Evolutionary conservation across 2,329 filamentous ascomycete genomes (phyloP).

Genomic region (Capronia coronata): DNA sequence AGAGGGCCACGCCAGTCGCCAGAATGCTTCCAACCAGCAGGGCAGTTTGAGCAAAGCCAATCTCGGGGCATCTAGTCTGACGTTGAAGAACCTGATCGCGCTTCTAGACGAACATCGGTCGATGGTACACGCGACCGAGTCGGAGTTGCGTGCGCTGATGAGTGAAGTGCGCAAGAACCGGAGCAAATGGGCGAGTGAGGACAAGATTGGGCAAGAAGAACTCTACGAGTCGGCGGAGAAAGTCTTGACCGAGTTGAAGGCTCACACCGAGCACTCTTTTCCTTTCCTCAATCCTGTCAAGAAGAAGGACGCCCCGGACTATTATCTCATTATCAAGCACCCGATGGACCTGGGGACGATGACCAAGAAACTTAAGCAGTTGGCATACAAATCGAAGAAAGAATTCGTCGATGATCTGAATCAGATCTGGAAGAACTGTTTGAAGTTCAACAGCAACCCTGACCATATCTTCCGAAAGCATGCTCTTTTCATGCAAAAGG

Average conservation of each 20-base stretch:
- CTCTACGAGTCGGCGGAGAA: slow-evolving; percentile 95
- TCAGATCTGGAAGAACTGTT: slow-evolving; percentile 93
- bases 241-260: slow-evolving; percentile 92
- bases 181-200: slow-evolving; percentile 98
- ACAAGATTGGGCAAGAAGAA: slow-evolving; percentile 95
- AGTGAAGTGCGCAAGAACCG: slow-evolving; percentile 96
- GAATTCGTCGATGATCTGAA: slow-evolving; percentile 93
- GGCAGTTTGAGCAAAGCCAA: slow-evolving; percentile 90
- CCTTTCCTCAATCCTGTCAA: slow-evolving; percentile 91
- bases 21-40: slow-evolving; percentile 60
- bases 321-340: slow-evolving; percentile 71
- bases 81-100: slow-evolving; percentile 92
- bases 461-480: slow-evolving; percentile 83
- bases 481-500: slow-evolving; percentile 92
- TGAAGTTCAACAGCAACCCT: slow-evolving; percentile 89
- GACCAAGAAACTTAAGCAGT: slow-evolving; percentile 89
- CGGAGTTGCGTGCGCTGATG: slow-evolving; percentile 84
- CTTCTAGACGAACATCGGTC: slow-evolving; percentile 89
- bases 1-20: slow-evolving; percentile 50
- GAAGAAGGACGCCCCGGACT: slow-evolving; percentile 94
- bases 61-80: slow-evolving; percentile 89
- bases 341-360: slow-evolving; percentile 97
- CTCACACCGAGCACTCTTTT: slow-evolving; percentile 94
- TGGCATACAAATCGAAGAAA: slow-evolving; percentile 78
- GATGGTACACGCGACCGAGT: slow-evolving; percentile 84